phyloP scores from a whole-genome alignment of 768 basidiomycete genomes.

The Russula olivacea region DNA sequence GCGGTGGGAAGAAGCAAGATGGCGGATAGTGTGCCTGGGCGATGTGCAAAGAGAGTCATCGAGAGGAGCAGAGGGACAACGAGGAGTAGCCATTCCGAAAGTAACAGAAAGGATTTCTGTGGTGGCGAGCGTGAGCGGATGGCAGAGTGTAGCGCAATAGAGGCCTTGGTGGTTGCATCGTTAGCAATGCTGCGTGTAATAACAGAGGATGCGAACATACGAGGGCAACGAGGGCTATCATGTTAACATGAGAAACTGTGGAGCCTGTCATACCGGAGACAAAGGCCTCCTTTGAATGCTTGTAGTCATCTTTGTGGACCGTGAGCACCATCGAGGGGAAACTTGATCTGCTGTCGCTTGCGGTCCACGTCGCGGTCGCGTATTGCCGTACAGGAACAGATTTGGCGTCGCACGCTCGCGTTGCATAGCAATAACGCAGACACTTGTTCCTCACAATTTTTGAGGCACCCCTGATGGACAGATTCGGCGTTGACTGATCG shows the following conservation, averaged over 20 bases:
- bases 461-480: neutral
- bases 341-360: neutral
- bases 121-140: conserved; percentile 45
- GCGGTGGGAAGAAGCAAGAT: conserved; percentile 43
- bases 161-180: conserved; percentile 41
- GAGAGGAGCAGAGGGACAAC: conserved; percentile 74
- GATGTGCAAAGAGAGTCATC: conserved; percentile 67
- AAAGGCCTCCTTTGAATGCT: conserved; percentile 74
- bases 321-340: neutral
- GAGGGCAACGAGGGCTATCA: conserved; percentile 56
- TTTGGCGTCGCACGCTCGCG: neutral
- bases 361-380: neutral
- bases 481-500: too few species aligned
- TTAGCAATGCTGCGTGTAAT: neutral
- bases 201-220: conserved; percentile 37
- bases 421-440: neutral
- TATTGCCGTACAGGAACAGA: neutral
- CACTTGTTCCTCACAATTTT: neutral
- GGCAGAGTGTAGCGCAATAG: conserved; percentile 64
- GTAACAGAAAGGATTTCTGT: conserved; percentile 39
- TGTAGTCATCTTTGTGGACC: conserved; percentile 42
- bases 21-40: conserved; percentile 47
- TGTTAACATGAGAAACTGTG: conserved; percentile 59
- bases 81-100: conserved; percentile 60
- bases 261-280: conserved; percentile 71